These are phyloP conservation scores for Fusarium torulosum DNA, from an alignment of 2,329 filamentous ascomycete species.

Conservation along the genomic window DNA sequence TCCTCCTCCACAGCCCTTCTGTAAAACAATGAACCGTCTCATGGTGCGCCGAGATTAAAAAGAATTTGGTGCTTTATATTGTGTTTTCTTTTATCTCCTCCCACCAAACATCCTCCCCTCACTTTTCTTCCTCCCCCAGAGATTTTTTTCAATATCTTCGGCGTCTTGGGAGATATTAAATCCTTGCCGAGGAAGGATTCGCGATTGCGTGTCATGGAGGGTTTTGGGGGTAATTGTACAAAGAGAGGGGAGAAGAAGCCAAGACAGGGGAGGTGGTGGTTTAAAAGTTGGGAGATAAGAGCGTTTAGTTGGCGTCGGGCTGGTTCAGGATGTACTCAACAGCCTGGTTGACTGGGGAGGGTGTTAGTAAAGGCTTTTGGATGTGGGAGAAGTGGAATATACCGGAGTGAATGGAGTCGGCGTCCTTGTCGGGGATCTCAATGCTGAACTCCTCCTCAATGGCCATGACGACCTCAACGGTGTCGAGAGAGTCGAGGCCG, in stretches of 20 bases:
- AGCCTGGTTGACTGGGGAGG: slow-evolving; percentile 83
- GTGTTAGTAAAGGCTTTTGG: background rate
- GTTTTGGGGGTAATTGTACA: slow-evolving; percentile 46
- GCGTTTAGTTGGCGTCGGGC: slow-evolving; percentile 81
- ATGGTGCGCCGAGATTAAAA: slow-evolving; percentile 43
- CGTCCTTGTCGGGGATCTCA: slow-evolving; percentile 98
- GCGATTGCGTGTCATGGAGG: slow-evolving; percentile 28
- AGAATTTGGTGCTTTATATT: slow-evolving; percentile 30
- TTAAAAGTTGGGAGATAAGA: slow-evolving; percentile 15
- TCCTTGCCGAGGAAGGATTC: slow-evolving; percentile 37
- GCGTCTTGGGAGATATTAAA: slow-evolving; percentile 29
- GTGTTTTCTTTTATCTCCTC: slow-evolving; percentile 28
- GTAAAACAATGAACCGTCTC: slow-evolving; percentile 36
- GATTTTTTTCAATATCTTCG: slow-evolving; percentile 22
- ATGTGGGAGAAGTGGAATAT: slow-evolving; percentile 54
- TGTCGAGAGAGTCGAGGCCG: slow-evolving; percentile 87
- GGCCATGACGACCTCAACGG: slow-evolving; percentile 99
- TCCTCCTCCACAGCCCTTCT: slow-evolving; percentile 25
- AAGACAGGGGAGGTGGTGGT: slow-evolving; percentile 7
- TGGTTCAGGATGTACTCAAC: slow-evolving; percentile 94
- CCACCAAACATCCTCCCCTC: slow-evolving; percentile 3
- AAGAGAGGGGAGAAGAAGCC: slow-evolving; percentile 29
- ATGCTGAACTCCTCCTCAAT: slow-evolving; percentile 96
- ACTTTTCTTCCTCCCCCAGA: slow-evolving; percentile 2
- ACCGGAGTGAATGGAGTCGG: slow-evolving; percentile 94